Evolutionary conservation across 306 rosid genomes (phyloP).

Genomic region (Cotoneaster glaucophyllus): DNA sequence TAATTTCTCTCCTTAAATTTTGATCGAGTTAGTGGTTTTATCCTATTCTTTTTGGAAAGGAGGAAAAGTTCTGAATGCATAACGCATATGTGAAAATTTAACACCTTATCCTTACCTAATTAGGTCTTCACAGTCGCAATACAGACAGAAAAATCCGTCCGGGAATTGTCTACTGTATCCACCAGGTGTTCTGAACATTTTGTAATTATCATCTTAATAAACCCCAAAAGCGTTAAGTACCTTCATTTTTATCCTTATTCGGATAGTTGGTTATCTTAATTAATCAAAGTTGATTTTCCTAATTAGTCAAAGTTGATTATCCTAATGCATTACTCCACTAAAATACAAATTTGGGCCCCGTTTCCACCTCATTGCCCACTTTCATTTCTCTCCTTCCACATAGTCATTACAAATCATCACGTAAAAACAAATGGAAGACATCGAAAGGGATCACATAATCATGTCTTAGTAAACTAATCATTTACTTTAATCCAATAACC

Average conservation of each 20-base stretch:
- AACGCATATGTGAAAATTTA: no score
- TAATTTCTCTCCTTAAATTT: no score
- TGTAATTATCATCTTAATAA: background rate
- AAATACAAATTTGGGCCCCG: background rate
- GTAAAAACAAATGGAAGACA: background rate
- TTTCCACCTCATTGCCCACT: background rate
- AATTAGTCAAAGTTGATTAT: background rate
- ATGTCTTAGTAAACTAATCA: background rate
- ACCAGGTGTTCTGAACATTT: background rate
- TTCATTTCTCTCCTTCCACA: background rate
- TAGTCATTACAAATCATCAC: background rate
- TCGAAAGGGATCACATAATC: background rate
- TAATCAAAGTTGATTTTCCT: background rate
- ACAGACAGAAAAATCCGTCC: background rate
- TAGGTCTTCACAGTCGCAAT: background rate
- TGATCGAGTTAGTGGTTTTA: background rate
- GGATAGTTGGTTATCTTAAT: background rate
- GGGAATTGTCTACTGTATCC: background rate
- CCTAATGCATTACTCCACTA: background rate
- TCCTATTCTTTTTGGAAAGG: no score
- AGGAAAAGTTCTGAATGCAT: rapidly evolving
- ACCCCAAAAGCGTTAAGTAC: background rate
- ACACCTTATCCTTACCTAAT: background rate
- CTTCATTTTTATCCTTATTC: background rate
- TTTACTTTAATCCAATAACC: background rate